These are phyloP conservation scores for Aspergillus indologenus DNA, from an alignment of 495 filamentous ascomycete genomes.

Conservation along the genomic window DNA sequence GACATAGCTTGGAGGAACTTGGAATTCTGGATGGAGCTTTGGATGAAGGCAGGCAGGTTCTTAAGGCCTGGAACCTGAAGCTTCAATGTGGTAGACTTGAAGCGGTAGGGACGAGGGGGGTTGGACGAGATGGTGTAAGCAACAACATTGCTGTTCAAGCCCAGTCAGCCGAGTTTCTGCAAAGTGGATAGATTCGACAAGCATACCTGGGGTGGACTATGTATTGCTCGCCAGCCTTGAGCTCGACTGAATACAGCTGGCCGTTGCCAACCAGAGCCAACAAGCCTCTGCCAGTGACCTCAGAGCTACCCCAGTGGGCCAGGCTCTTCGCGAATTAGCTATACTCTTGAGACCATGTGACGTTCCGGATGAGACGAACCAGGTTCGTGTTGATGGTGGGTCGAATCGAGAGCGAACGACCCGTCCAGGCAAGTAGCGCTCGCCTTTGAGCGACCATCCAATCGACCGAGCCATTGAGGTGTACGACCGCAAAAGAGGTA, in stretches of 20 bases:
- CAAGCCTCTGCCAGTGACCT: conserved; percentile 81
- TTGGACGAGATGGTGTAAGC: conserved; percentile 77
- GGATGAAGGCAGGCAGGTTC: conserved; percentile 50
- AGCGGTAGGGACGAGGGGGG: conserved; percentile 76
- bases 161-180: conserved; percentile 16
- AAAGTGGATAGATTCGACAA: not conserved
- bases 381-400: conserved; percentile 73
- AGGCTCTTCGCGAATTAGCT: conserved; percentile 60
- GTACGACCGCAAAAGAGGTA: conserved; percentile 80
- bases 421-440: conserved; percentile 93
- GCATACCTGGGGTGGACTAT: conserved; percentile 72
- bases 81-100: conserved; percentile 70
- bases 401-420: conserved; percentile 71
- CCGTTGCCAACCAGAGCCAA: conserved; percentile 80
- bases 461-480: conserved; percentile 91
- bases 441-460: conserved; percentile 88
- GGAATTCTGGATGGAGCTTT: conserved; percentile 59
- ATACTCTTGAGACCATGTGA: not conserved
- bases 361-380: conserved; percentile 37
- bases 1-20: conserved; percentile 70
- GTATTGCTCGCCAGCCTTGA: conserved; percentile 80
- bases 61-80: conserved; percentile 72
- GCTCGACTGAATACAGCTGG: conserved; percentile 76
- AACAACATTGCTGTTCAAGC: conserved; percentile 65
- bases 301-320: conserved; percentile 86